Evolutionary conservation across 441 rosid species (phyloP), one percentile per base, ranked within the genome.

Genomic region (Arabidopsis hybrid): DNA sequence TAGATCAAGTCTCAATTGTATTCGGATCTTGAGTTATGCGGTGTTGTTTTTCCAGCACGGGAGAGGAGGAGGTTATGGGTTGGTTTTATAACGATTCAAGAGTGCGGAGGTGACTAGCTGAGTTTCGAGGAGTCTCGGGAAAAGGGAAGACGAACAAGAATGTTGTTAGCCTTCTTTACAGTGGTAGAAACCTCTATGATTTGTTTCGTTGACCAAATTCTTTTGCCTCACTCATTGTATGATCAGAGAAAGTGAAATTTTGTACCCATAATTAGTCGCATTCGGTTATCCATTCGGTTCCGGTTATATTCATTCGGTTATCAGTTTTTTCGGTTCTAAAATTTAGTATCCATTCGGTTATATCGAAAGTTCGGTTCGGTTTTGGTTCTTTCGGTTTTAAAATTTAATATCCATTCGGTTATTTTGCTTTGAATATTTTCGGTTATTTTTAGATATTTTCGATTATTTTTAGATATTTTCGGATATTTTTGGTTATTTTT

Each of bases 111-210:
- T 21, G 26, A 21, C 26, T 21, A 81, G 60, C 70, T 0, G 93
- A 93, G 83, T 89, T 85, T 73, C 63, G 67, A 62, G 83, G 84
- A 85, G 85, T 87, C 60, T 78, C 77, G 60, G 78, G 78, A 65
- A 85, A 75, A 67, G 83, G 83, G 60, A 87, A 87, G 63, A 81
- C 83, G 26, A 85, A 76, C 77, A 85, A 86, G 78, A 76, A 63
- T 70, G 93, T 77, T 51, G 91, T 91, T 76, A 89, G 88, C 87
- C 89, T 93, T 63, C 89, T 91, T 55, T 93, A 91, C 75, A 91
- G 89, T 43, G 96, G 96, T 42, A 84, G 85, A 76, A 93, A 89
- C 83, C 97, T 89, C 76, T 93, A 91, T 64, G 98, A 93, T 77
- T 79, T 93, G 63, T 92, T 93, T 52, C 85, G 91, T 45, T 90